phyloP scores from a whole-genome alignment of 768 basidiomycete species.

The Collybiopsis confluens region DNA sequence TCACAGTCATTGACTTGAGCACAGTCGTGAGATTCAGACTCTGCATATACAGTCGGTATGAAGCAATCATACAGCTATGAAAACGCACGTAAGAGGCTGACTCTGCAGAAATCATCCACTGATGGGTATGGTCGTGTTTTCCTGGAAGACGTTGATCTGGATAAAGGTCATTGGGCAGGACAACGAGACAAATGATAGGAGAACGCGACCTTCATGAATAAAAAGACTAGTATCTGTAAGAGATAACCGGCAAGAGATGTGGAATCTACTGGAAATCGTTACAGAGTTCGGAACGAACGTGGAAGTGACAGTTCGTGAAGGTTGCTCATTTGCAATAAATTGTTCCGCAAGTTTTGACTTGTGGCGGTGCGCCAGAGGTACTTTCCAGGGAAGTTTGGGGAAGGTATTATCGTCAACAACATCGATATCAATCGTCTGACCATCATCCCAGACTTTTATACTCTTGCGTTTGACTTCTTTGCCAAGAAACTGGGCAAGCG shows the following conservation, averaged over 20 bases:
- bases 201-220: constrained; percentile 37
- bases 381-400: constrained; percentile 26
- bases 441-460: constrained; percentile 38
- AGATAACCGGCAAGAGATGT: constrained; percentile 43
- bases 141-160: constrained; percentile 25
- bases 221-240: constrained; percentile 46
- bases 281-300: constrained; percentile 1
- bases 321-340: background rate
- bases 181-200: background rate
- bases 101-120: constrained; percentile 54
- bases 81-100: constrained; percentile 46
- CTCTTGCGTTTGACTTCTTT: constrained; percentile 35
- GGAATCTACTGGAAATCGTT: constrained; percentile 38
- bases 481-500: constrained; percentile 46
- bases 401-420: constrained; percentile 4
- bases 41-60: constrained; percentile 9
- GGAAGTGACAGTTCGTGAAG: background rate
- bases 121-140: constrained; percentile 33
- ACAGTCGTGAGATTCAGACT: constrained; percentile 41
- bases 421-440: constrained; percentile 32
- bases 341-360: background rate
- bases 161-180: background rate
- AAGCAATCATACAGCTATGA: background rate
- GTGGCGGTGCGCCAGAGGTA: constrained; percentile 32
- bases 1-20: constrained; percentile 34